These are phyloP conservation scores for Alternaria atra DNA, from an alignment of 2,329 filamentous ascomycete genomes.

Conservation along the genomic window DNA sequence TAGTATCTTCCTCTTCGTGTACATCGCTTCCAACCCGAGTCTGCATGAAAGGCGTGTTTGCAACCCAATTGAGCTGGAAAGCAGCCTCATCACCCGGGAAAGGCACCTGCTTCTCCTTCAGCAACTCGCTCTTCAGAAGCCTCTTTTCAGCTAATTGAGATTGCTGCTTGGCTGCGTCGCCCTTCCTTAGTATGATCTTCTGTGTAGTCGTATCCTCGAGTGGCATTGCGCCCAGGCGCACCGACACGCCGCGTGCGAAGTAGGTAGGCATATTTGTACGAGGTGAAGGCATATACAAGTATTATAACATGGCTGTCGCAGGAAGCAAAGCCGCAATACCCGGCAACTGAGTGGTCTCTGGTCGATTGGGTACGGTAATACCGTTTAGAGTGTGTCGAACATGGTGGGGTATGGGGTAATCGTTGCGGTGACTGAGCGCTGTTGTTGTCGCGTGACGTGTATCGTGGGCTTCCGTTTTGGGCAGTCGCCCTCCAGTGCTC, in stretches of 20 bases:
- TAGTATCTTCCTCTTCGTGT: neutral
- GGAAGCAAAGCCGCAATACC: neutral
- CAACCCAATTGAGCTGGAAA: constrained; percentile 42
- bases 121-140: constrained; percentile 26
- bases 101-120: constrained; percentile 37
- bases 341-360: neutral
- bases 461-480: constrained; percentile 16
- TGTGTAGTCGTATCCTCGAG: constrained; percentile 40
- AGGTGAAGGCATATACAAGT: neutral
- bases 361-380: neutral
- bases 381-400: constrained; percentile 7
- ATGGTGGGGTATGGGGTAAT: constrained; percentile 1
- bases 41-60: constrained; percentile 45
- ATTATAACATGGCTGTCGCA: neutral
- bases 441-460: constrained; percentile 24
- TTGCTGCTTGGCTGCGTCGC: constrained; percentile 28
- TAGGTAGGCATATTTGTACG: constrained; percentile 43
- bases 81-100: constrained; percentile 36
- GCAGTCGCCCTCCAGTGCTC: constrained; percentile 21
- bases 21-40: constrained; percentile 25
- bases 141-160: constrained; percentile 31
- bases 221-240: constrained; percentile 34
- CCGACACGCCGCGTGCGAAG: constrained; percentile 35
- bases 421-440: constrained; percentile 13
- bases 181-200: constrained; percentile 33